These are phyloP conservation scores for Saccharomyces paradoxus DNA, from an alignment of 805 yeast species.

Conservation along the genomic window DNA sequence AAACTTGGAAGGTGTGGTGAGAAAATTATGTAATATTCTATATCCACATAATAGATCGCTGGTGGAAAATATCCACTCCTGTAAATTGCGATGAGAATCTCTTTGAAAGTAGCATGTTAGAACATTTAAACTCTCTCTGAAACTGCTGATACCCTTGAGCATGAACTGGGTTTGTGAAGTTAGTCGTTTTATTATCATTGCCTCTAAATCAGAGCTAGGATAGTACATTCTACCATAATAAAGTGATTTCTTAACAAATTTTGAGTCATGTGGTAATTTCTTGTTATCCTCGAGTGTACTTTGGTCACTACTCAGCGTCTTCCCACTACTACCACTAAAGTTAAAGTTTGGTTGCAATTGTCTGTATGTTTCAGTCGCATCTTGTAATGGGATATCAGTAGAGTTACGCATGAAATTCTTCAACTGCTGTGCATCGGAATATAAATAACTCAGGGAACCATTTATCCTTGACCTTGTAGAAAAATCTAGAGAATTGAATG, in stretches of 20 bases:
- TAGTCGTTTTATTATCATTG: constrained; percentile 66
- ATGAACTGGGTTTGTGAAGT: constrained; percentile 54
- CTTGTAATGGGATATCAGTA: constrained; percentile 48
- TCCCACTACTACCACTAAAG: constrained; percentile 1
- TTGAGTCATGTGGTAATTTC: constrained; percentile 7
- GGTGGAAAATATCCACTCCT: constrained; percentile 73
- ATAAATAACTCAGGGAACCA: constrained; percentile 79
- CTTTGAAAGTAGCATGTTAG: constrained; percentile 66
- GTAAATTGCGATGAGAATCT: constrained; percentile 51
- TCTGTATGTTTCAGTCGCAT: constrained; percentile 61
- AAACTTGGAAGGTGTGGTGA: constrained; percentile 31
- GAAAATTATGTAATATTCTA: constrained; percentile 64
- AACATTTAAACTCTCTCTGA: constrained; percentile 42
- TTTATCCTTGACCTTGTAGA: constrained; percentile 54
- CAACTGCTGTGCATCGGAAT: constrained; percentile 51
- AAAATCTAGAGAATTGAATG: constrained; percentile 66
- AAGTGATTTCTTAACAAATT: constrained; percentile 34
- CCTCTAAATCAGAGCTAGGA: constrained; percentile 81
- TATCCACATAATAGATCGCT: constrained; percentile 79
- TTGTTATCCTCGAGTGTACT: neutral
- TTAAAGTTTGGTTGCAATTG: constrained; percentile 42
- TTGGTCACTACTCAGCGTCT: neutral
- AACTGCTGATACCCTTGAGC: constrained; percentile 68
- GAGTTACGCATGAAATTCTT: constrained; percentile 42
- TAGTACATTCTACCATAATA: constrained; percentile 81